Evolutionary conservation across 352 stramenopile genomes (phyloP), one percentile per base, ranked within the genome.

Genomic region (Pythium dissimile): DNA sequence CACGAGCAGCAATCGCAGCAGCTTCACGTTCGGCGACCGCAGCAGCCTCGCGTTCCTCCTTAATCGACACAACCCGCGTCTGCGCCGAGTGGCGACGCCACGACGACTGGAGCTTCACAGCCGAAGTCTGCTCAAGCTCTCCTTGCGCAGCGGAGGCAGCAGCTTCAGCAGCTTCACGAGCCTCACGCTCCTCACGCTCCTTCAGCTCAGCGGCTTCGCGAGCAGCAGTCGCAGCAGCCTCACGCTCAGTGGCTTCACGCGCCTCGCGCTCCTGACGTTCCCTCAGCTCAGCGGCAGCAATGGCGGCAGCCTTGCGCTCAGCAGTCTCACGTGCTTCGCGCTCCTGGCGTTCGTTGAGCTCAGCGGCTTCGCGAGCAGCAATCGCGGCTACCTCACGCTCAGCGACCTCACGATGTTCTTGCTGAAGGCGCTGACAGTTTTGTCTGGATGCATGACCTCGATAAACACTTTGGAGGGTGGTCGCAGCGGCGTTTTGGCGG

Each of bases 51-150:
- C 16, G 21, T 23, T 54, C 28, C 27, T 27, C 32, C 34, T 62
- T 47, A 20, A 51, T 5, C 5, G 0, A 16, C 35, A 55, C 7
- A 18, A 50, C 54, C 24, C 35, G n/a, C 1, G 26, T 20, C 34
- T 62, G 39, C 24, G 44, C 54, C 3, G 2, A 43, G 27, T 59
- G 51, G n/a, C 51, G 51, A 26, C 48, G 48, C 48, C 48, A 56
- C 23, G 48, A 56, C 21, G 48, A 46, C 48, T 56, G 48, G 26
- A 59, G 51, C 51, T 59, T 59, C 11, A 26, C 35, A 4, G 39
- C 38, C 9, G 51, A 59, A 26, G 38, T 18, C 26, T 55, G 38
- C 43, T 54, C 53, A 11, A 53, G 11, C 20, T 44, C 53, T 8
- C 46, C 24, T 3, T 20, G 51, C 21, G 51, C 51, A 42, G 31